Base-by-base conservation (phyloP, 495 filamentous ascomycete species). In the Aspergillus funiculosus region DNA sequence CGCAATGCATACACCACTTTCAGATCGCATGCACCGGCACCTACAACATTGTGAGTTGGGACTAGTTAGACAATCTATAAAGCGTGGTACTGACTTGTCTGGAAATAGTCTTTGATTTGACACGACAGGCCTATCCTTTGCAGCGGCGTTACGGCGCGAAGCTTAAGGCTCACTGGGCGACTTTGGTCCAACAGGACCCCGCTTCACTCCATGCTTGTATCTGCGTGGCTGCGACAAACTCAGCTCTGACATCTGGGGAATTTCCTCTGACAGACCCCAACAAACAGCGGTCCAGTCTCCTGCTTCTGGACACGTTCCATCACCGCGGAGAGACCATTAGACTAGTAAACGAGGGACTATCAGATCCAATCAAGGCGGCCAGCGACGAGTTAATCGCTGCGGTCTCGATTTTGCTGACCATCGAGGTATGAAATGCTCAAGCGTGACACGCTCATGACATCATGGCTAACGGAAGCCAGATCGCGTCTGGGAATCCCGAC, bases 241-340 rank as follows among this genome's bases (percentile, higher is more conserved):
- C 61, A 17, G 67, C 70, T 2, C 60, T 73, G 50, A 52, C 43
- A 14, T 47, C 55, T 5, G 70, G 70, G 5, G 65, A 68, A 17
- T 54, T 71, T 24, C 66, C 66, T 4, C 37, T 71, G 10, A 58
- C 55, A 20, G 67, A 73, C 43, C 60, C 66, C 7, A 62, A 54
- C 18, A 61, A 64, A 39, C 58, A 52, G 40, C 52, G 57, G 0
- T 47, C 51, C 18, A 69, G 62, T 46, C 51, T 50, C 14, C 54
- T 72, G 6, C 55, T 73, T 30, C 58, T 73, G 9, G 70, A 73
- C 43, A 65, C 65, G 1, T 65, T 69, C 24, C 67, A 71, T 32
- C 68, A 72, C 25, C 62, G 68, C 5, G 69, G 68, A n/a, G 67
- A 72, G 48, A 73, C 70, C 6, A 73, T 73, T 40, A 54, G 64